These are phyloP conservation scores for Nakaseomyces glabratus DNA, from an alignment of 1,139 yeast species.

Conservation along the genomic window DNA sequence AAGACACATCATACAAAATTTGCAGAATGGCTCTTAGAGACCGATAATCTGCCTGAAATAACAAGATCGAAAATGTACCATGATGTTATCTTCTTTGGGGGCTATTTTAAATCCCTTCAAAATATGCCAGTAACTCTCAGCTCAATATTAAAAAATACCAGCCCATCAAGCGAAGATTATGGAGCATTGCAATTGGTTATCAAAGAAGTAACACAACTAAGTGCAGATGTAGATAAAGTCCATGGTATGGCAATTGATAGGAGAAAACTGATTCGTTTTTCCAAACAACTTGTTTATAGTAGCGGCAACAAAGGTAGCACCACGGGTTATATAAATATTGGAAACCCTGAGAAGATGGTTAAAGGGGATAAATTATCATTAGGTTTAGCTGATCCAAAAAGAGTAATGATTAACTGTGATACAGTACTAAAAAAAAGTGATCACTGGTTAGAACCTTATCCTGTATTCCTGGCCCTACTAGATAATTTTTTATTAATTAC, in stretches of 20 bases:
- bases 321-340: slow-evolving; percentile 26
- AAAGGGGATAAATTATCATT: slow-evolving; percentile 34
- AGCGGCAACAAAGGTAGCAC: slow-evolving; percentile 29
- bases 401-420: slow-evolving; percentile 55
- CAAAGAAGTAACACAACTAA: slow-evolving; percentile 38
- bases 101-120: slow-evolving; percentile 68
- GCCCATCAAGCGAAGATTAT: slow-evolving; percentile 48
- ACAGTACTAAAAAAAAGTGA: slow-evolving; percentile 56
- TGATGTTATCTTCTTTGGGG: slow-evolving; percentile 58
- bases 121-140: slow-evolving; percentile 57
- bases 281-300: slow-evolving; percentile 45
- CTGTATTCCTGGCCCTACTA: slow-evolving; percentile 49
- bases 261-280: slow-evolving; percentile 40
- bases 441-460: slow-evolving; percentile 44
- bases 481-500: slow-evolving; percentile 69
- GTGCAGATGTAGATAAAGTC: slow-evolving; percentile 44
- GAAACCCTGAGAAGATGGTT: slow-evolving; percentile 23
- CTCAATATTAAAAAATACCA: slow-evolving; percentile 47
- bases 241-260: slow-evolving; percentile 49
- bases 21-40: slow-evolving; percentile 39
- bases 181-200: slow-evolving; percentile 47
- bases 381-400: slow-evolving; percentile 45
- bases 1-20: slow-evolving; percentile 43
- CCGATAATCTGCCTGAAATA: slow-evolving; percentile 39
- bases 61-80: slow-evolving; percentile 40